Evolutionary conservation across 192 early-diverging fungal genomes (phyloP), one percentile per base, ranked within the genome.

Genomic region (Coemansia sp.): DNA sequence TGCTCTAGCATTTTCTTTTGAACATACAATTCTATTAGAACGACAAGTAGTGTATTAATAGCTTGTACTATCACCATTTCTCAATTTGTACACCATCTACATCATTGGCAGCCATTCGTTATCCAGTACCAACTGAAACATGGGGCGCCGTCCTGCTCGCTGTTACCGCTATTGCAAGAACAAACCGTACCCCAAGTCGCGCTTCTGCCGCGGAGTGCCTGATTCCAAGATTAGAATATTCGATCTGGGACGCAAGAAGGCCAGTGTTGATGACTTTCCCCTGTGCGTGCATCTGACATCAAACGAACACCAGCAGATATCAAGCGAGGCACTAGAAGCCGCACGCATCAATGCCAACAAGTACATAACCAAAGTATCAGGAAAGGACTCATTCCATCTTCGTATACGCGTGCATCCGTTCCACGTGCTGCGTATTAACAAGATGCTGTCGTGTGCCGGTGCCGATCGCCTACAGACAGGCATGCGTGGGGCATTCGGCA

Each of bases 321-420:
- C 96, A n/a, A 93, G 93, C 71, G 96, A 98, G 87, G 94, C 95
- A 38, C 88, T 98, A 30, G 96, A 98, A 82, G 96, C 96, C 58
- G 94, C 93, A 50, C 96, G 97, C 86, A 96, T 98, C 69, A 92
- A 88, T 70, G 88, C 89, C 71, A 98, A 98, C 91, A 98, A 97
- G 89, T 98, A 97, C 88, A 96, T 98, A 66, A 84, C 90, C 83
- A 98, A 98, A 88, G 81, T 79, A 55, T 86, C 94, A 27, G 97
- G 97, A 55, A 98, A 98, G 88, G 97, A 98, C 74, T 94, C 94
- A 49, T 98, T 97, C 94, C 97, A 98, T 85, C 85, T 98, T 91
- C 89, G 97, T 67, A 88, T 99, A 65, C 90, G 97, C 71, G 93
- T 99, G 62, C 97, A 98, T 82, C 97, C 95, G 24, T 98, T 92